Conservation (phyloP, 352 stramenopile species). For the Aphanomyces astaci region DNA sequence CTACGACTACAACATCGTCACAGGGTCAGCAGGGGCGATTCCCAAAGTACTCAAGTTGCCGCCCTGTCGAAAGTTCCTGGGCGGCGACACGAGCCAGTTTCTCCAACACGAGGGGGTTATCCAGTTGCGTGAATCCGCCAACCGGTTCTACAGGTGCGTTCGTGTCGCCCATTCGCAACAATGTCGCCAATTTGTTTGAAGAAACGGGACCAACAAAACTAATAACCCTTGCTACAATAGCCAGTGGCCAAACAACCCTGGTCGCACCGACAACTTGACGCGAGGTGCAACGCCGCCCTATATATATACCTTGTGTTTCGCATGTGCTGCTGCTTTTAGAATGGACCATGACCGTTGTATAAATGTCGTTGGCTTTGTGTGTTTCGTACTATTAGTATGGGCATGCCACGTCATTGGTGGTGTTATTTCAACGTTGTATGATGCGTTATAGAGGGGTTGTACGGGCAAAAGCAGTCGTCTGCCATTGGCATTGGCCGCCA, state of each 20-base stretch:
- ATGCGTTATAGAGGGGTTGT: slow-evolving; percentile 8
- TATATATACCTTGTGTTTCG: too few species aligned
- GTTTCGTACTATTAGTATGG: too few species aligned
- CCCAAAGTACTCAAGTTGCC: slow-evolving; percentile 1
- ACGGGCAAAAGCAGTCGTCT: slow-evolving; percentile 16
- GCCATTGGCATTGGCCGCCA: slow-evolving; percentile 18
- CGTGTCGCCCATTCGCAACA: too few species aligned
- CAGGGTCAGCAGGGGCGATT: neutral
- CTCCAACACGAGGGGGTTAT: slow-evolving; percentile 21
- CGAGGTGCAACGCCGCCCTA: neutral
- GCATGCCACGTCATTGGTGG: too few species aligned
- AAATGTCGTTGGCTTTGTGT: too few species aligned
- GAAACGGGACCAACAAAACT: too few species aligned
- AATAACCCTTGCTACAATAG: neutral
- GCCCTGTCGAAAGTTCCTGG: slow-evolving; percentile 9
- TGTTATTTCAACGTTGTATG: too few species aligned
- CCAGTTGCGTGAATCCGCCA: slow-evolving; percentile 18
- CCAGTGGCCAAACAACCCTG: neutral
- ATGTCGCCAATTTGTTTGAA: too few species aligned
- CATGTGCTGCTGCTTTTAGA: too few species aligned
- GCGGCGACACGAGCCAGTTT: neutral
- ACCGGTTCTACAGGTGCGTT: slow-evolving; percentile 19
- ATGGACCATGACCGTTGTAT: too few species aligned
- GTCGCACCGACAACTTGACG: neutral
- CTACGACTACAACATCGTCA: slow-evolving; percentile 24